These are phyloP conservation scores for Termitomyces sp. DNA, from an alignment of 768 basidiomycete genomes.

Conservation along the genomic window DNA sequence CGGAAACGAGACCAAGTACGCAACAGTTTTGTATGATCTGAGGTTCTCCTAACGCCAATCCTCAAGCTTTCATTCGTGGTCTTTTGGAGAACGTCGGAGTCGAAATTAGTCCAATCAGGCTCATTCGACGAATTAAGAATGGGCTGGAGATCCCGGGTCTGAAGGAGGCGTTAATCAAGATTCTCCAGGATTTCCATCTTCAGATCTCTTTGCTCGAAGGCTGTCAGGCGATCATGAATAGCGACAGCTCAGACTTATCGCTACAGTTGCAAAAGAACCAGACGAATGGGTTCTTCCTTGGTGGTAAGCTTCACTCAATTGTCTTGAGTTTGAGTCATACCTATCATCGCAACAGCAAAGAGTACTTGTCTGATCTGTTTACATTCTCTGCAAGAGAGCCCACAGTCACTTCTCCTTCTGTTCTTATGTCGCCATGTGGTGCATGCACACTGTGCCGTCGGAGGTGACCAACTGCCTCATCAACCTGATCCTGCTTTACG, in stretches of 20 bases:
- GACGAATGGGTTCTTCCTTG: conserved; percentile 73
- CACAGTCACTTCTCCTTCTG: conserved; percentile 61
- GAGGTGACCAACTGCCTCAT: conserved; percentile 57
- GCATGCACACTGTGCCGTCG: conserved; percentile 75
- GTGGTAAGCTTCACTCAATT: conserved; percentile 44
- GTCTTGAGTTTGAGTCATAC: neutral
- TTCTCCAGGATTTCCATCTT: conserved; percentile 92
- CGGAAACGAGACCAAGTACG: conserved; percentile 87
- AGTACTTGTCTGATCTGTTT: conserved; percentile 66
- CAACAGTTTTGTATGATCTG: conserved; percentile 1
- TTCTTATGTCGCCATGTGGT: conserved; percentile 90
- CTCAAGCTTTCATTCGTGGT: conserved; percentile 86
- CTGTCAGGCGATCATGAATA: conserved; percentile 81
- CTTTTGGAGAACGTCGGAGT: conserved; percentile 94
- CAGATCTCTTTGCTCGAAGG: conserved; percentile 93
- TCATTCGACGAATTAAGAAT: conserved; percentile 93
- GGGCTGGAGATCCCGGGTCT: conserved; percentile 95
- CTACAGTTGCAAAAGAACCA: conserved; percentile 70
- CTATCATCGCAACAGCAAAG: conserved; percentile 43
- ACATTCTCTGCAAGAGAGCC: conserved; percentile 50
- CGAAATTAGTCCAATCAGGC: conserved; percentile 91
- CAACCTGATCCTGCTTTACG: conserved; percentile 54
- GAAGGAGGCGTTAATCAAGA: conserved; percentile 93
- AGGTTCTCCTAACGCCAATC: neutral
- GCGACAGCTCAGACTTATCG: conserved; percentile 76